Conservation (phyloP, 164 flowering plant species). For the Macadamia integrifolia region DNA sequence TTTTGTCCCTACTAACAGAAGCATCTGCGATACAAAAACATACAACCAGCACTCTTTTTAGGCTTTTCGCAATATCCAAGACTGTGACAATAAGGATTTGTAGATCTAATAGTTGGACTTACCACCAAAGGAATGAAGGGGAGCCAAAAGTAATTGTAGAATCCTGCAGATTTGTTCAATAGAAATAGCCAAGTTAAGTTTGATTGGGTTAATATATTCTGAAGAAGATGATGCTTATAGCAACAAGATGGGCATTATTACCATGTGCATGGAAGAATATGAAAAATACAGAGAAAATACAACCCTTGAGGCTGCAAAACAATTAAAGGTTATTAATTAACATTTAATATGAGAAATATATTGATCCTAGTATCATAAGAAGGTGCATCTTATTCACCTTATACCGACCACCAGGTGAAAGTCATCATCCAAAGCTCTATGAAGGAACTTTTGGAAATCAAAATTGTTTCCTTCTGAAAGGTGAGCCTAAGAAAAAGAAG, state of each 20-base stretch:
- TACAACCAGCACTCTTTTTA: not conserved
- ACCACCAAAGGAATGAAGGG: slow-evolving; percentile 6
- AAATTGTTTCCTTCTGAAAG: slow-evolving; percentile 30
- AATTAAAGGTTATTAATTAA: too few relatives aligned
- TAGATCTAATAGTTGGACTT: not conserved
- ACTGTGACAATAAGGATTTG: not conserved
- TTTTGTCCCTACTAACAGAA: slow-evolving; percentile 56
- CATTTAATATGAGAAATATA: too few relatives aligned
- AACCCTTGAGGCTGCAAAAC: slow-evolving; percentile 37
- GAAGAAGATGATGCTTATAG: not conserved
- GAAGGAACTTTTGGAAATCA: slow-evolving; percentile 46
- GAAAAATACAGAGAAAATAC: slow-evolving; percentile 9
- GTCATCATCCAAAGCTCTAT: slow-evolving; percentile 43
- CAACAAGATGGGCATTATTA: not conserved
- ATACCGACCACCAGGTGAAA: slow-evolving; percentile 43
- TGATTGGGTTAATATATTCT: not conserved
- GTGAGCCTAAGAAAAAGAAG: slow-evolving; percentile 31
- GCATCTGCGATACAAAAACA: slow-evolving; percentile 25
- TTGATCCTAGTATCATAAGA: too few relatives aligned
- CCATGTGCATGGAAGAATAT: slow-evolving; percentile 3
- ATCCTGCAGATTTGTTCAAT: not conserved
- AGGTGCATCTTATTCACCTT: slow-evolving; percentile 21
- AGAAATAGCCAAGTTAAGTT: not conserved
- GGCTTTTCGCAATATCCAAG: not conserved
- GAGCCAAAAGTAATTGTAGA: not conserved